These are phyloP conservation scores for Solanum raphanifolium DNA, from an alignment of 257 asterid species.

Conservation along the genomic window DNA sequence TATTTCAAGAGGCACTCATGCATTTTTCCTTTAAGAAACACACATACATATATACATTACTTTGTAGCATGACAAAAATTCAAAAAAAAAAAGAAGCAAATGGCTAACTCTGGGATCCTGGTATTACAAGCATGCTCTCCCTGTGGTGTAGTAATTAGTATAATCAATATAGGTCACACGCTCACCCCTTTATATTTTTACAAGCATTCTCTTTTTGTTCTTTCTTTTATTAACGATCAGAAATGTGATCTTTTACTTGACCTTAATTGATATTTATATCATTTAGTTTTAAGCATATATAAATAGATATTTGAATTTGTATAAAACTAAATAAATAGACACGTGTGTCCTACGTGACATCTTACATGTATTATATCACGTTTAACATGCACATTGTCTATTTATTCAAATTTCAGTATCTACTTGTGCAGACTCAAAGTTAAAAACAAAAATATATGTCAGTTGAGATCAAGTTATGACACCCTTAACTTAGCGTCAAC, in stretches of 20 bases:
- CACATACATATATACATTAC: too few relatives aligned
- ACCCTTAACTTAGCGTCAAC: too few relatives aligned
- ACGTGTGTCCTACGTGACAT: neutral
- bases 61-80: neutral
- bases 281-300: too few relatives aligned
- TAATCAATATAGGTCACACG: neutral
- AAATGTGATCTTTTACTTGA: too few relatives aligned
- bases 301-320: too few relatives aligned
- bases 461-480: too few relatives aligned
- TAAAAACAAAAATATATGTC: too few relatives aligned
- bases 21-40: neutral
- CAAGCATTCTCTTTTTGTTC: neutral
- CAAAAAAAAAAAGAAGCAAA: too few relatives aligned
- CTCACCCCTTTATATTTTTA: neutral
- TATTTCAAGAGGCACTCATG: neutral
- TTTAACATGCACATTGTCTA: neutral
- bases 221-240: neutral
- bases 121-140: neutral
- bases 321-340: too few relatives aligned
- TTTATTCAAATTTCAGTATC: neutral
- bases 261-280: accelerated
- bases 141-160: neutral
- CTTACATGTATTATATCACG: neutral
- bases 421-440: neutral
- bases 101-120: neutral